Evolutionary conservation across 441 rosid species (phyloP), one percentile per base, ranked within the genome.

Genomic region (Theobroma grandiflorum): DNA sequence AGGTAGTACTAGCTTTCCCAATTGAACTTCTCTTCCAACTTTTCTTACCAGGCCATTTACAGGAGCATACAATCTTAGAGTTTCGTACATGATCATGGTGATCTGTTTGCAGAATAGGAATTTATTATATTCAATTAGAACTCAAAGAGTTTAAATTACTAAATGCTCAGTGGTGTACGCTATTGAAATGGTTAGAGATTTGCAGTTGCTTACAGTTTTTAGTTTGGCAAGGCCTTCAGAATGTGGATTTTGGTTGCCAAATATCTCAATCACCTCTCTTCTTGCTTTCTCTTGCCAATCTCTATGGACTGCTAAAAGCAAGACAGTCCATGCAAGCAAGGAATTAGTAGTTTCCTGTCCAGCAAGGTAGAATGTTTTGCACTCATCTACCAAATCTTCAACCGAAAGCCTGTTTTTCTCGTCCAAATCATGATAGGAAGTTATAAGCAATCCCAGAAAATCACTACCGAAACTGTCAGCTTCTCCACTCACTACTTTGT

Each of bases 281-380:
- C 90, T 82, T 40, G 88, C 86, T 45, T 74, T 86, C 18, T 86
- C 88, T 63, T 89, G 94, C 91, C 94, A 88, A 63, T 71, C 47
- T 14, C 63, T 61, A 64, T 85, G 78, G 8, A 16, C 18, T 49
- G 77, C 72, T 68, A 82, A 57, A 40, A 85, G 42, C 15, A 82
- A 16, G 52, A 79, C n/a, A 0, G 80, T 82, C 87, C 85, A 85
- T n/a, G 81, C 83, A 18, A 82, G 81, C 52, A 80, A 71, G 22
- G 68, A 66, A 37, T 80, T 37, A 12, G 77, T 75, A 7, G 82
- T 85, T 40, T 82, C 82, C 15, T 81, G 81, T 43, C 84, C 81
- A 11, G 83, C 77, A 33, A 84, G 40, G 78, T 81, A 84, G 63
- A 85, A 81, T 26, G 80, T 72, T 72, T 83, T 85, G 67, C 86